Percentiles rank a stretch among this genome's conserved stretches.
phyloP scores from a whole-genome alignment of 2,329 filamentous ascomycete species.

The Macrophomina pseudophaseolina region DNA sequence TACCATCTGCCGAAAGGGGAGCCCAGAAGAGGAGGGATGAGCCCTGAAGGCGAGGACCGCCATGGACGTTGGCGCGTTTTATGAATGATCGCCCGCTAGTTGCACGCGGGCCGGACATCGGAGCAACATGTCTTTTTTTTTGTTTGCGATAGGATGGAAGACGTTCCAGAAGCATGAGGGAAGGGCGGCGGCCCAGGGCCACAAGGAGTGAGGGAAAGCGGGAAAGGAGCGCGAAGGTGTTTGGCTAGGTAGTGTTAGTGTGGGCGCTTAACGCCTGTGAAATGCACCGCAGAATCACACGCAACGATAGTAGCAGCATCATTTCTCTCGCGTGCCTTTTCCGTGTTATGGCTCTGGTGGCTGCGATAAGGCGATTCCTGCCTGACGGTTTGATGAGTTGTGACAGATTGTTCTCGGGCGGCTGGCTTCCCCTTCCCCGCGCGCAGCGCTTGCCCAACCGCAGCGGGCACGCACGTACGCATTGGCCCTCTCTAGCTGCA shows the following conservation, averaged over 20 bases:
- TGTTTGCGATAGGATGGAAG: not conserved
- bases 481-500: conserved; percentile 21
- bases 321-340: conserved; percentile 4
- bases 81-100: conserved; percentile 10
- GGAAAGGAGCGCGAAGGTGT: conserved; percentile 16
- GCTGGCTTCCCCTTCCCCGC: conserved; percentile 16
- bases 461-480: conserved; percentile 2
- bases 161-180: conserved; percentile 23
- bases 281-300: conserved; percentile 24
- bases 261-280: conserved; percentile 24
- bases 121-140: conserved; percentile 11
- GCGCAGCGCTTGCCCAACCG: conserved; percentile 18
- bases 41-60: not conserved
- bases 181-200: conserved; percentile 1
- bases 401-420: not conserved
- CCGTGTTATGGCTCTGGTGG: not conserved
- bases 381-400: conserved; percentile 1
- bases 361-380: conserved; percentile 9
- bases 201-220: conserved; percentile 19
- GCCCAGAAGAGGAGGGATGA: not conserved
- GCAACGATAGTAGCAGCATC: conserved; percentile 9
- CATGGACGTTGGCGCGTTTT: not conserved
- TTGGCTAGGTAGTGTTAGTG: conserved; percentile 13
- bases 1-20: not conserved
- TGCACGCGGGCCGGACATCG: not conserved